Evolutionary conservation across 345 rosid genomes (phyloP).

Genomic region (Eucalyptus pauciflora): DNA sequence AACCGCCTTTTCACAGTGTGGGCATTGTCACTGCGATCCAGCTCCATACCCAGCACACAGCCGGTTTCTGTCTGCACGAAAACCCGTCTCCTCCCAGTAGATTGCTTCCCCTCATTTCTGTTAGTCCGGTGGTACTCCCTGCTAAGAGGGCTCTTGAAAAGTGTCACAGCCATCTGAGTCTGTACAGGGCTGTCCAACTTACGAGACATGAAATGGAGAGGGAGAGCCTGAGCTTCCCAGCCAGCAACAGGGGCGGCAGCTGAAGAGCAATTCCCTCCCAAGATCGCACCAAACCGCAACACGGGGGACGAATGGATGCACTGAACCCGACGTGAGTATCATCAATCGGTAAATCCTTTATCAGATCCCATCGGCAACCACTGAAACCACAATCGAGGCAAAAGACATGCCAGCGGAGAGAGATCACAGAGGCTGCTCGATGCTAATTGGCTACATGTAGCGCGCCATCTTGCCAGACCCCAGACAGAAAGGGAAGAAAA

Average conservation of each 20-base stretch:
- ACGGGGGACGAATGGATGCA: conserved; percentile 6
- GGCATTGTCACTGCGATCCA: conserved; percentile 88
- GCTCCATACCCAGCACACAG: conserved; percentile 96
- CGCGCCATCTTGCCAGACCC: neutral
- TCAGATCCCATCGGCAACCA: conserved; percentile 1
- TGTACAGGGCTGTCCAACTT: conserved; percentile 94
- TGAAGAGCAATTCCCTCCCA: conserved; percentile 37
- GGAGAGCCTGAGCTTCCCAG: conserved; percentile 10
- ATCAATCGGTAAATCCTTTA: conserved; percentile 25
- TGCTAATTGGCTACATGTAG: neutral
- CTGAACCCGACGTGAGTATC: conserved; percentile 6
- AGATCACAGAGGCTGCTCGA: neutral
- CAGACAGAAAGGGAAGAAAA: neutral
- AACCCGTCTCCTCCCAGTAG: conserved; percentile 70
- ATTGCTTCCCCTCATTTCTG: conserved; percentile 61
- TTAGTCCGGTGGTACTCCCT: neutral
- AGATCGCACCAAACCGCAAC: conserved; percentile 27
- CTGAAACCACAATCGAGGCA: neutral
- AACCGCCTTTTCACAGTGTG: conserved; percentile 91
- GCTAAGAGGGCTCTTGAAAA: conserved; percentile 24
- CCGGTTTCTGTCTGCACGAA: conserved; percentile 97
- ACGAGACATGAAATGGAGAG: conserved; percentile 63
- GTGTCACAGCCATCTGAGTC: conserved; percentile 81
- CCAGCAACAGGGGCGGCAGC: conserved; percentile 21
- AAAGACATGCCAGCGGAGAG: neutral